phyloP scores from a whole-genome alignment of 306 rosid genomes.

The Comarum palustre region DNA sequence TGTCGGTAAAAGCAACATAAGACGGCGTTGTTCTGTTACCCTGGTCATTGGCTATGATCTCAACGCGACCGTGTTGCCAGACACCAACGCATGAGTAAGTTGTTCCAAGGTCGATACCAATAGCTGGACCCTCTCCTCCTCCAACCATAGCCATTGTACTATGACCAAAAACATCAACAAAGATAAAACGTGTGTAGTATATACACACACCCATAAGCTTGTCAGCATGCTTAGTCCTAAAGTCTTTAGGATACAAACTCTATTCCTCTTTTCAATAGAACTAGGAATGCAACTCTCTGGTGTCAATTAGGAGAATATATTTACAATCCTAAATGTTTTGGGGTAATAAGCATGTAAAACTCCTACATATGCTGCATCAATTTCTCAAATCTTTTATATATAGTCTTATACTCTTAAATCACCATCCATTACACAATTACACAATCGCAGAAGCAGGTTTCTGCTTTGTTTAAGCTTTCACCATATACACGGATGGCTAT shows the following conservation, averaged over 20 bases:
- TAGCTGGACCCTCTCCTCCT: neutral
- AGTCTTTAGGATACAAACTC: neutral
- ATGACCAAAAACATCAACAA: too few relatives aligned
- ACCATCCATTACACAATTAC: neutral
- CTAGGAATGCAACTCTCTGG: neutral
- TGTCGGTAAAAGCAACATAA: conserved; percentile 60
- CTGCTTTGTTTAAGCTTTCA: neutral
- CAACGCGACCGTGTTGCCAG: conserved; percentile 75
- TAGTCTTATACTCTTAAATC: too few relatives aligned
- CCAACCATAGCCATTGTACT: too few relatives aligned
- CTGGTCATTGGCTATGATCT: conserved; percentile 80
- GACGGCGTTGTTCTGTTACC: conserved; percentile 82
- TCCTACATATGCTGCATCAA: neutral
- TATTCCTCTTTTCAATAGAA: neutral
- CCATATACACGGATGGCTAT: neutral
- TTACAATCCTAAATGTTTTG: neutral
- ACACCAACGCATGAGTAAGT: conserved; percentile 77
- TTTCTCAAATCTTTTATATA: neutral
- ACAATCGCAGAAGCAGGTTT: neutral
- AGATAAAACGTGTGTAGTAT: neutral
- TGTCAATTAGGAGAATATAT: neutral
- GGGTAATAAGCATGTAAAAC: neutral
- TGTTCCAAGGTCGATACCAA: neutral
- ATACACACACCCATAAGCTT: too few relatives aligned
- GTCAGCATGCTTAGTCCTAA: too few relatives aligned